Evolutionary conservation across 1,284 basidiomycete species (phyloP), one percentile per base, ranked within the genome.

Genomic region (Ustilago cynodontis): DNA sequence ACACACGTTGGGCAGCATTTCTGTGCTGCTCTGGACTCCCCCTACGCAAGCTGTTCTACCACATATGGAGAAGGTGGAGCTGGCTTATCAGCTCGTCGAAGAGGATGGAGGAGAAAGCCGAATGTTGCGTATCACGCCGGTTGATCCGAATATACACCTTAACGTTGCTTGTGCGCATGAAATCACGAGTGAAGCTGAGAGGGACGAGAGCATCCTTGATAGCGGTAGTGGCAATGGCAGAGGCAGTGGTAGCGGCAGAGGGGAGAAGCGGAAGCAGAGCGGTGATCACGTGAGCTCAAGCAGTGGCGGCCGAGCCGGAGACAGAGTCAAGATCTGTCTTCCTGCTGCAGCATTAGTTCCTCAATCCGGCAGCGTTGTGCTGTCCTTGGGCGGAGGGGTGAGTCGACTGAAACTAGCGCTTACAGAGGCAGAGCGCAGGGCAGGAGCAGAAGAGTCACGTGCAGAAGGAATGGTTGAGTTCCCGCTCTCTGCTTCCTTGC

Each of bases 1-100:
- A 51, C 65, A 60, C 26, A 41, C 60, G 13, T 49, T 80, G 11
- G 75, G 75, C 1, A 28, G 35, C 14, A 41, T 80, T n/a, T 68
- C 67, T 16, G 61, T 80, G 18, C 26, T 74, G 26, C 45, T 80
- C 5, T 77, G 75, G 67, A 37, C 45, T 4, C 43, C 45, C 1
- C 43, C 49, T 7, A 5, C 41, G 11, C 41, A 43, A 43, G 41
- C 33, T 4, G 22, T 41, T 2, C 22, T n/a, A 20, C 20, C 31
- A 1, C 28, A 58, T 9, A 43, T 24, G 9, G 14, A 26, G 6
- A 16, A 20, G 3, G 24, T 72, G 52, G 59, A 75, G 45, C 16
- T 62, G 28, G 53, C 31, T n/a, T 59, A 54, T 24, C 33, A 62
- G 57, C 33, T 58, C 1, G 43, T 52, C 7, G 45, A 61, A 18